Evolutionary conservation across 352 stramenopile species (phyloP).

Genomic region (Globisporangium heterothallicum): DNA sequence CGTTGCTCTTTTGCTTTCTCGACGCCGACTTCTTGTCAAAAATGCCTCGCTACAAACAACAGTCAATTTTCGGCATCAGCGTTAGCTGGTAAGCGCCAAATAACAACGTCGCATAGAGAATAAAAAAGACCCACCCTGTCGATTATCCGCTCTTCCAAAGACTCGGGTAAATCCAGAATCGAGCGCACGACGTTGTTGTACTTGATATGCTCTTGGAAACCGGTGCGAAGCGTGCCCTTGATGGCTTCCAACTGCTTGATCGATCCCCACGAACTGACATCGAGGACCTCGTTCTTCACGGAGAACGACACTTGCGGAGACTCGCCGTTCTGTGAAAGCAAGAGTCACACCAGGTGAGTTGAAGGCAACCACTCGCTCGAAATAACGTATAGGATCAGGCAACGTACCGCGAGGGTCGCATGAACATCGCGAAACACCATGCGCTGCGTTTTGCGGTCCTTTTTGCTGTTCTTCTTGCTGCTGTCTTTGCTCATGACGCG

Average conservation of each 20-base stretch:
- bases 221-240: constrained; percentile 65
- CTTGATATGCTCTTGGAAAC: constrained; percentile 83
- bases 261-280: constrained; percentile 73
- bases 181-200: constrained; percentile 82
- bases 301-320: constrained; percentile 73
- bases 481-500: constrained; percentile 81
- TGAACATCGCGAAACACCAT: constrained; percentile 83
- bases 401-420: constrained; percentile 61
- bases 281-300: constrained; percentile 67
- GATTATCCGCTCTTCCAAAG: constrained; percentile 62
- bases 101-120: background rate
- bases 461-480: constrained; percentile 89
- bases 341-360: background rate
- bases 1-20: constrained; percentile 76
- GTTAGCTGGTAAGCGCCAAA: background rate
- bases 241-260: constrained; percentile 82
- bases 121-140: constrained; percentile 46
- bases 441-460: constrained; percentile 82
- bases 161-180: constrained; percentile 74
- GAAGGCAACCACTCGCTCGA: background rate
- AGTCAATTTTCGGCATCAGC: background rate
- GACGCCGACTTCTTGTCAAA: constrained; percentile 80
- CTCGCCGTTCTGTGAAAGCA: constrained; percentile 52
- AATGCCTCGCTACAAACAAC: constrained; percentile 46
- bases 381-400: background rate